Base-by-base conservation (phyloP, 805 yeast genomes). In the Tetrapisispora arboricola region DNA sequence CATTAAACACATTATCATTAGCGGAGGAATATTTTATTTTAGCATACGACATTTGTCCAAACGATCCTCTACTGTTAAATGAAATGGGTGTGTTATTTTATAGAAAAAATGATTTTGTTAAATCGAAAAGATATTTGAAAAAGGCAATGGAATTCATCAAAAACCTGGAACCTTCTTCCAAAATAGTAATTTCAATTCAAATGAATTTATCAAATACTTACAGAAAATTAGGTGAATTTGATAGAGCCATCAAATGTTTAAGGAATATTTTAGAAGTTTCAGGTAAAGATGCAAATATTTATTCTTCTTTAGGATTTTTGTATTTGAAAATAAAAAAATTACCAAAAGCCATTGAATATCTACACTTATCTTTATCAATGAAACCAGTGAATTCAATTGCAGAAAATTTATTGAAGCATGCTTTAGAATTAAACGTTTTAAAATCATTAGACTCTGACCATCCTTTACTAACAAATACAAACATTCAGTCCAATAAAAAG, bases 31-130 rank as follows among this genome's bases (percentile, higher is more conserved):
- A 88, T 54, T 70, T 92, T 22, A 64, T 70, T 43, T 73, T 88
- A 4, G 75, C 96, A 1, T 79, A 76, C 50, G 76, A 77, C 17
- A 75, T 87, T 2, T 88, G 95, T 60, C 78, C 83, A 18, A 68
- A 75, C 3, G 98, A 92, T 60, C 97, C 99, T 3, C 63, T 90
- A 37, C 63, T 92, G 33, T 67, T 92, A 46, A 92, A 92, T 60
- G 99, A 92, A 58, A 65, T 90, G 57, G 99, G 96, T 4, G 97
- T 92, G 2, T 75, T 88, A n/a, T 71, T 77, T 52, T 92, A 84
- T 57, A 88, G 90, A 57, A 80, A 76, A 51, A 68, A 71, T 44
- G 82, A 84, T 41, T 67, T 80, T 21, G 56, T 61, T 11, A 76
- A 70, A 46, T 92, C 96, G 0, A 92, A 86, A 55, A 60, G 67